Base-by-base conservation (phyloP, 2,329 filamentous ascomycete genomes). In the Tolypocladium guangdongense region DNA sequence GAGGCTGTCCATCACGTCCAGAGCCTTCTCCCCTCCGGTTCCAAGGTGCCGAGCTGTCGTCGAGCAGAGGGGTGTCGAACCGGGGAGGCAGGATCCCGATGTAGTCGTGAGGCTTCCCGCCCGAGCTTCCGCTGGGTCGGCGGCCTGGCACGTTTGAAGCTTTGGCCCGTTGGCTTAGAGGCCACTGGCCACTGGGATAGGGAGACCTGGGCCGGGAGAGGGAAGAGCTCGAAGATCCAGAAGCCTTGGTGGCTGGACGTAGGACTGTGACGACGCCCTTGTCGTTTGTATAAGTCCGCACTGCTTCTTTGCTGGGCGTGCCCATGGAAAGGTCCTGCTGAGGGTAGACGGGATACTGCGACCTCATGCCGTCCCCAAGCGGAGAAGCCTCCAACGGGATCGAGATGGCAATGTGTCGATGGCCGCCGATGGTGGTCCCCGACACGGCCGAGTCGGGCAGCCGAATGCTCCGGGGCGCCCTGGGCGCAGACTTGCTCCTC, bases 381-480 rank as follows among this genome's bases (percentile, higher is more conserved):
- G 77, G 72, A 6, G 72, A 74, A 54, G 78, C 68, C 57, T 80
- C 73, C 14, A 76, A 55, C 1, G 81, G 80, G 46, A 83, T 82
- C 0, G 80, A 82, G 51, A 83, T 83, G 54, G 80, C 78, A 57
- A 84, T 82, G 59, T 83, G 77, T 5, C 77, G 72, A 60, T 80
- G 71, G 1, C 80, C 80, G 3, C 69, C 74, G 7, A 65, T 76
- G 0, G 79, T 83, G 37, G 67, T 76, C 8, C 78, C 76, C 4
- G 77, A 75, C 16, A 83, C 70, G 14, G 79, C 78, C 27, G 75
- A 76, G 60, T 83, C 79, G 10, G 80, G 80, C 4, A 83, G 69
- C 36, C 61, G 66, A 36, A 73, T 67, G 18, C 63, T 67, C 33
- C 63, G 61, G 30, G 61, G 64, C 10, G 57, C 57, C 41, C 61